Base-by-base conservation (phyloP, 1,139 yeast species). In the Diutina mesorugosa region DNA sequence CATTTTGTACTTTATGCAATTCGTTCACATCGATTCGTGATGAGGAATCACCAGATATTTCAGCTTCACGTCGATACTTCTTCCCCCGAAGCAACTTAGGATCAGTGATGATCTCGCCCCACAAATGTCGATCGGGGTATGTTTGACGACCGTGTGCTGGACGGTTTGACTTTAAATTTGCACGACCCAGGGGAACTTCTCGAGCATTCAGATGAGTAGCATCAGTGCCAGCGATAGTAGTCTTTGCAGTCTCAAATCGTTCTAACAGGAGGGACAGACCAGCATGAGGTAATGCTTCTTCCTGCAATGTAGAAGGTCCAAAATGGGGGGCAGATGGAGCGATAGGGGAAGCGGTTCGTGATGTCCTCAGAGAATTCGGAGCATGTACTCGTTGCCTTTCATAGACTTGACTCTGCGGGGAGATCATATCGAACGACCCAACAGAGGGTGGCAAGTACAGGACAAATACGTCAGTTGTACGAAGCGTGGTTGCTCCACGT, bases 231-330 rank as follows among this genome's bases (percentile, higher is more conserved):
- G 6, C 51, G 16, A 48, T 29, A 28, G 10, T 50, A 21, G 53
- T 30, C 14, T 50, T 29, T n/a, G 53, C 53, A 16, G 53, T 50
- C 8, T 32, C 53, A 50, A 50, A 50, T 14, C 53, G 53, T 30
- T 50, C 53, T n/a, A 50, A 18, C 35, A 16, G 26, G 9, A 6
- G 21, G 10, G 47, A n/a, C 9, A 18, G 18, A 18, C 10, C 26
- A 16, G 47, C 26, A 18, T 45, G 21, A 7, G 47, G 26, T 18
- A 18, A 7, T 18, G 16, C 21, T 9, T n/a, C 26, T 7, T n/a
- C 21, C 47, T 4, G 47, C 10, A 28, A n/a, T 4, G 47, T 18
- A 16, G 21, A 6, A 21, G 8, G 12, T 45, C 16, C 47, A 16
- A 5, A 29, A 38, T 30, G 12, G 26, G 29, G 8, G 28, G 21